phyloP scores from a whole-genome alignment of 2,329 filamentous ascomycete genomes.

The Penicillium hordei region DNA sequence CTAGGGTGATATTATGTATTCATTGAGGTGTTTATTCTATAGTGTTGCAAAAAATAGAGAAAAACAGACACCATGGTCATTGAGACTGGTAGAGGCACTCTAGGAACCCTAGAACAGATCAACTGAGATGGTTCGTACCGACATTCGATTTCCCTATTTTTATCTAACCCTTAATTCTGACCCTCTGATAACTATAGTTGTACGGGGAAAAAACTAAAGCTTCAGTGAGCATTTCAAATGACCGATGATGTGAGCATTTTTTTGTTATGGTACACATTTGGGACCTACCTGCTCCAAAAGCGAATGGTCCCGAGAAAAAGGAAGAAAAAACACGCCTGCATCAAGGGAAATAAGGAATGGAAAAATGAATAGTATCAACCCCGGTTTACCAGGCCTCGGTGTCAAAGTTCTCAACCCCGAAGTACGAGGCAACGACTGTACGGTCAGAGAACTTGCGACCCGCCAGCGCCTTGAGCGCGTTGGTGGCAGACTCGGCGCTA shows the following conservation, averaged over 20 bases:
- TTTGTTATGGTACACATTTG: slow-evolving; percentile 14
- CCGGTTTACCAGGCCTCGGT: slow-evolving; percentile 25
- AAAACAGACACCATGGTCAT: neutral
- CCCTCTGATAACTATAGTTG: neutral
- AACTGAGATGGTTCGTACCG: neutral
- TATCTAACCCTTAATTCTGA: neutral
- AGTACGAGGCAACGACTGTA: slow-evolving; percentile 95
- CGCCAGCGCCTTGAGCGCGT: slow-evolving; percentile 83
- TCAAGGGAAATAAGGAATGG: slow-evolving; percentile 8
- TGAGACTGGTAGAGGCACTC: neutral
- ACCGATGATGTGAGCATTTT: slow-evolving; percentile 6
- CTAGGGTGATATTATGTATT: neutral
- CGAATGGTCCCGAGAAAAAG: slow-evolving; percentile 6
- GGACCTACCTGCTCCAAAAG: slow-evolving; percentile 7
- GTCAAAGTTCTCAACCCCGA: slow-evolving; percentile 96
- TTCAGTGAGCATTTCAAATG: neutral
- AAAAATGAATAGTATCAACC: neutral
- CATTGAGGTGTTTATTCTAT: neutral
- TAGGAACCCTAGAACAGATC: neutral
- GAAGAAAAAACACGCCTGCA: slow-evolving; percentile 11
- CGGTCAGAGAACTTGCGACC: slow-evolving; percentile 94
- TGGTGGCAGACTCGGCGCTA: slow-evolving; percentile 71
- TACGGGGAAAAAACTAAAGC: neutral
- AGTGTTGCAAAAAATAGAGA: neutral
- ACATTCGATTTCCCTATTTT: neutral